Evolutionary conservation across 805 yeast genomes (phyloP), one percentile per base, ranked within the genome.

Genomic region (Starmerella vitae): DNA sequence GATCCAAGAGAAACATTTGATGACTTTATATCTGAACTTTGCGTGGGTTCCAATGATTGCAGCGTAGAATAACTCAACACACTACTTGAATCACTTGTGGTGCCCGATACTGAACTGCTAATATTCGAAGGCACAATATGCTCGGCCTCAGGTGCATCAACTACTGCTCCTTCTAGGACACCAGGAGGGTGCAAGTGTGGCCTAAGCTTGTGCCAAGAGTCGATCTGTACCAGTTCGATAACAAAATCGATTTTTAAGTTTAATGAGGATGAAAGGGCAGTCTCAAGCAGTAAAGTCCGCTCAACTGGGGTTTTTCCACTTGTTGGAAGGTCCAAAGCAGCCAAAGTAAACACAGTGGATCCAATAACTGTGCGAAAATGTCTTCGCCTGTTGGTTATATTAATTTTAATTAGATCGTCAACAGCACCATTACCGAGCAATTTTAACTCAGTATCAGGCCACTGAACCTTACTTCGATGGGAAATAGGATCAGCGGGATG

Each of bases 401-500:
- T 29, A 18, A 52, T 19, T 12, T 37, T 35, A 20, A 51, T 33
- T 7, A 9, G 13, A 17, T 34, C 39, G 14, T 32, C 17, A 13
- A 36, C 34, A 17, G 34, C 32, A 10, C 34, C 35, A 2, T 40
- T 34, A 9, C 38, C 33, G 7, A 33, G 41, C 3, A 52, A 22
- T 9, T 33, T 14, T n/a, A 52, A 34, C 20, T 39, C 43, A 9
- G 47, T 38, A 35, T 50, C 56, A 9, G 44, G 39, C 46, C 51
- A 49, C 9, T 20, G 13, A 22, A 43, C 47, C 24, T 44, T 45
- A 37, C 37, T 36, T n/a, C 56, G 45, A 26, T 41, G 46, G 22
- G 48, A 41, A 20, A 52, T 48, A 7, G 53, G 52, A 27, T 52
- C 56, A 8, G 44, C 56, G 8, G 56, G 56, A 22, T 34, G 38